phyloP scores from a whole-genome alignment of 2,329 filamentous ascomycete species.

The Fusarium devonianum region DNA sequence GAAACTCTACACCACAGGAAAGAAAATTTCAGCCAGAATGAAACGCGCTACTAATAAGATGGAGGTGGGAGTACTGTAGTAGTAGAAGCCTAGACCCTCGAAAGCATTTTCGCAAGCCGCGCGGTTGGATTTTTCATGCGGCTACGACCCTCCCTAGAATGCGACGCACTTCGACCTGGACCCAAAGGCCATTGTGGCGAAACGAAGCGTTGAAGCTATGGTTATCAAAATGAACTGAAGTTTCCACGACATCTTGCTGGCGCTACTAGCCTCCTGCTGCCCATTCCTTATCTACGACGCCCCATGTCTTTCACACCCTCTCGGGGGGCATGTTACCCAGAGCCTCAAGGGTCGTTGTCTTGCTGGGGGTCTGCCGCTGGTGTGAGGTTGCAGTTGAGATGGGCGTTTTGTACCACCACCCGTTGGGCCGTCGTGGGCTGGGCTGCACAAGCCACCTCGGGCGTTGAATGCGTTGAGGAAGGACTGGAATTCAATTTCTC shows the following conservation, averaged over 20 bases:
- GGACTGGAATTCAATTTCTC: slow-evolving; percentile 17
- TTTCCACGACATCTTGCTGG: background rate
- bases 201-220: slow-evolving; percentile 5
- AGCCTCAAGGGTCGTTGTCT: slow-evolving; percentile 27
- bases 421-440: slow-evolving; percentile 23
- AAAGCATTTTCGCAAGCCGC: background rate
- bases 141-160: slow-evolving; percentile 8
- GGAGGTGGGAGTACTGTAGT: too few species aligned
- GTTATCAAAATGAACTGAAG: slow-evolving; percentile 1
- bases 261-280: slow-evolving; percentile 23
- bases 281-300: slow-evolving; percentile 23
- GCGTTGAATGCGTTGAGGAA: slow-evolving; percentile 15
- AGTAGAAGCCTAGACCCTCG: background rate
- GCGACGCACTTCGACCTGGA: slow-evolving; percentile 2
- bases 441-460: slow-evolving; percentile 16
- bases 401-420: slow-evolving; percentile 12
- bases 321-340: slow-evolving; percentile 16
- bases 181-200: slow-evolving; percentile 12
- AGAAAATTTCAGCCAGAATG: slow-evolving; percentile 4
- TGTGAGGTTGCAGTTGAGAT: slow-evolving; percentile 17
- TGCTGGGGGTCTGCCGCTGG: slow-evolving; percentile 27
- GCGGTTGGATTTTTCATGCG: too few species aligned
- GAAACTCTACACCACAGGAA: slow-evolving; percentile 4
- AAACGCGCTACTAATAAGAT: slow-evolving; percentile 3
- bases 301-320: slow-evolving; percentile 25